phyloP scores from a whole-genome alignment of 768 basidiomycete genomes.

The Strobilomyces confusus region DNA sequence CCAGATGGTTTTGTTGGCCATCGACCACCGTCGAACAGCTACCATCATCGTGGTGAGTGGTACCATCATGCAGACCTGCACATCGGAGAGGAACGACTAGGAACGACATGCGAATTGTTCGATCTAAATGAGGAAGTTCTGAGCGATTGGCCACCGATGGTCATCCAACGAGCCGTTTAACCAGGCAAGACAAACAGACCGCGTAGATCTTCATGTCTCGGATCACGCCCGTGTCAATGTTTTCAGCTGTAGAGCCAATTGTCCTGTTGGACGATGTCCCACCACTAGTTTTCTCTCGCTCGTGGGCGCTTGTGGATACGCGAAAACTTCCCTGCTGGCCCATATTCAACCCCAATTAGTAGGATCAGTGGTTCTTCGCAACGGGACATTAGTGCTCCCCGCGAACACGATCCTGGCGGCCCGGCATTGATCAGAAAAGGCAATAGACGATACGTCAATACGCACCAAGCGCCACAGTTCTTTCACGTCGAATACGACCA shows the following conservation, averaged over 20 bases:
- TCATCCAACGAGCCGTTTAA: background rate
- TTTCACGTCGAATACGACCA: constrained; percentile 14
- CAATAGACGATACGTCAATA: background rate
- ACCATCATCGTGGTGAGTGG: too few species aligned
- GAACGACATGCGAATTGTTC: too few species aligned
- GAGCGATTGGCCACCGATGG: constrained; percentile 44
- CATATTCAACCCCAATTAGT: constrained; percentile 68
- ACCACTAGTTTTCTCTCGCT: constrained; percentile 40
- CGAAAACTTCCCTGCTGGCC: constrained; percentile 44
- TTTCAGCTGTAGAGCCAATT: constrained; percentile 48
- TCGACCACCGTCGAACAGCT: too few species aligned
- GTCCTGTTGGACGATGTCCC: constrained; percentile 34
- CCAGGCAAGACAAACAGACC: constrained; percentile 24
- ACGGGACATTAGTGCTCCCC: constrained; percentile 55
- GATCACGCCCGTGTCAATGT: constrained; percentile 52
- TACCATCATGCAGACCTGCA: too few species aligned
- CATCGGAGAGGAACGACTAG: too few species aligned
- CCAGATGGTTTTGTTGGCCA: too few species aligned
- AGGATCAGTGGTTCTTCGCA: constrained; percentile 41
- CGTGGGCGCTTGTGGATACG: background rate
- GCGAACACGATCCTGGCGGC: constrained; percentile 50
- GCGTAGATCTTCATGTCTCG: constrained; percentile 56
- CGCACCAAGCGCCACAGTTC: constrained; percentile 35
- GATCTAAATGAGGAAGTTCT: too few species aligned
- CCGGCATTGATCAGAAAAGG: constrained; percentile 2